Conservation (phyloP, 148 eudicot genomes). For the Diospyros kaki region DNA sequence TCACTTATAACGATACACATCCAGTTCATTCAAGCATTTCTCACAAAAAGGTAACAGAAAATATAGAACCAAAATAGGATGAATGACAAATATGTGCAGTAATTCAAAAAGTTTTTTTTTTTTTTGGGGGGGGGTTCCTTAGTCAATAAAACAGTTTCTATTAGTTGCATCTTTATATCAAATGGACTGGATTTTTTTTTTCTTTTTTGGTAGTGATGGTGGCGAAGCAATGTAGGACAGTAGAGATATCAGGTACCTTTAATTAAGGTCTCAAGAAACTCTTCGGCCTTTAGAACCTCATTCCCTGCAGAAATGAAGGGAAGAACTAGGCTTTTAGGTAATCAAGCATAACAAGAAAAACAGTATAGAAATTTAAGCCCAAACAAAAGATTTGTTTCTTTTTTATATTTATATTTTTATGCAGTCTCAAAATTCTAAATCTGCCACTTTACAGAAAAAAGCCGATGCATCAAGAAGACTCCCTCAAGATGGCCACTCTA, state of each 20-base stretch:
- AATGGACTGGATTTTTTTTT: too few species aligned
- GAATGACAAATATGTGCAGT: neutral
- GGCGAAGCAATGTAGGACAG: too few species aligned
- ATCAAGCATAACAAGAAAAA: neutral
- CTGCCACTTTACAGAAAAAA: neutral
- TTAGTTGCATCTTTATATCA: neutral
- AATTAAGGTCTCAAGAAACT: constrained; percentile 77
- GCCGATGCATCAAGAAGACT: neutral
- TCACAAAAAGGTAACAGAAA: neutral
- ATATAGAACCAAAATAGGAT: constrained; percentile 2
- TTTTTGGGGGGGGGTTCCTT: neutral
- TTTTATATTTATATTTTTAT: neutral
- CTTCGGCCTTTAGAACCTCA: constrained; percentile 66
- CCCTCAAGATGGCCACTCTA: neutral
- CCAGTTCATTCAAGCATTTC: constrained; percentile 3
- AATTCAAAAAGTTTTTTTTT: neutral
- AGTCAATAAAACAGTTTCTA: neutral
- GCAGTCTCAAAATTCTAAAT: neutral
- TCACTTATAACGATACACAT: neutral
- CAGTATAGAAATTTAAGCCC: neutral
- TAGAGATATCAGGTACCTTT: constrained; percentile 46
- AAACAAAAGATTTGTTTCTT: neutral
- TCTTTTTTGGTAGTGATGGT: too few species aligned
- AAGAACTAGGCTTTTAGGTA: constrained; percentile 9
- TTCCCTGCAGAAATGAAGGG: constrained; percentile 44